These are phyloP conservation scores for Cytospora leucostoma DNA, from an alignment of 2,329 filamentous ascomycete species.

Conservation along the genomic window DNA sequence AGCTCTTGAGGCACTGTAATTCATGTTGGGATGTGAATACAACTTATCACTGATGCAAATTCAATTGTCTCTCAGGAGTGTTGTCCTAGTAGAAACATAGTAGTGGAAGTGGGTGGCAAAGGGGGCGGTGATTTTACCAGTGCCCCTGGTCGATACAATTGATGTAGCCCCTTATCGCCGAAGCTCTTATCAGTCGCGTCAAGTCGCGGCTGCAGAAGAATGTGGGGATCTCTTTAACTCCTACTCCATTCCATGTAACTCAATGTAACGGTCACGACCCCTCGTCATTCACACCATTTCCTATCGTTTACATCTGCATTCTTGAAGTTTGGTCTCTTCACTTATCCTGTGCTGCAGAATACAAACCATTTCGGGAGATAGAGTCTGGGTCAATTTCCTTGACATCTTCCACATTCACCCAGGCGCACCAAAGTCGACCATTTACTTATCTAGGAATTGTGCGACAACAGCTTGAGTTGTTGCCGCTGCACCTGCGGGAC, in stretches of 20 bases:
- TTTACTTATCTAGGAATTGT: constrained; percentile 11
- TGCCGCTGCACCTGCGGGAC: constrained; percentile 23
- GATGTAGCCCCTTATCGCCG: neutral
- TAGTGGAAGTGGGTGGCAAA: neutral
- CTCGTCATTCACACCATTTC: constrained; percentile 8
- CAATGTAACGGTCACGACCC: neutral
- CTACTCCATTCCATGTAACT: neutral
- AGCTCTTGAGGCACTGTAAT: constrained; percentile 1
- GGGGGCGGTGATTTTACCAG: neutral
- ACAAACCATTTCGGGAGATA: neutral
- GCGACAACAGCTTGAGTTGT: constrained; percentile 22
- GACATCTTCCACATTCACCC: neutral
- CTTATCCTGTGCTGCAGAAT: neutral
- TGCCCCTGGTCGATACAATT: neutral
- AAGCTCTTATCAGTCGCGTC: constrained; percentile 14
- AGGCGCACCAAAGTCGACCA: neutral
- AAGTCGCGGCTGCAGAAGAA: constrained; percentile 16
- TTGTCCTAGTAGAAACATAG: neutral
- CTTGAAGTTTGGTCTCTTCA: neutral
- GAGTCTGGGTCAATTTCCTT: too few species aligned
- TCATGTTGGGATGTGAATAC: neutral
- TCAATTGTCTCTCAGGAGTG: neutral
- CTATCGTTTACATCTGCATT: neutral
- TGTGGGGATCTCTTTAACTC: constrained; percentile 21
- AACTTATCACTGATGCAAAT: neutral